Evolutionary conservation across 495 filamentous ascomycete genomes (phyloP).

Genomic region (Aspergillus haitiensis): DNA sequence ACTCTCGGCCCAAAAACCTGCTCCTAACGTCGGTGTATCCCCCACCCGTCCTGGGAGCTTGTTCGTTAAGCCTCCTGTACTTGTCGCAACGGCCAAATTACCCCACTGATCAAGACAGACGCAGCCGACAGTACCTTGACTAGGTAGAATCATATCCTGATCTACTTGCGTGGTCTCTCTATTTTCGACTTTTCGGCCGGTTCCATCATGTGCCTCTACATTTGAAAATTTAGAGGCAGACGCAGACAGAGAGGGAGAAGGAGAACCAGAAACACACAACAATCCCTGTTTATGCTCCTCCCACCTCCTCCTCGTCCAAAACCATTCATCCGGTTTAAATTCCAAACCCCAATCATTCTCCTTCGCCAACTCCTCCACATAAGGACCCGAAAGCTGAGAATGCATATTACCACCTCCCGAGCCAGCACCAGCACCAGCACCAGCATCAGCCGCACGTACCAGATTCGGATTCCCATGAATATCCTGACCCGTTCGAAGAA

Average conservation of each 20-base stretch:
- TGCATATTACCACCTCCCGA: conserved; percentile 55
- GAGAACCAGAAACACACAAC: conserved; percentile 22
- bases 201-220: background rate
- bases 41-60: conserved; percentile 83
- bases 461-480: conserved; percentile 29
- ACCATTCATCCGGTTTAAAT: conserved; percentile 68
- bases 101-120: conserved; percentile 76
- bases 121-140: conserved; percentile 83
- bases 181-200: background rate
- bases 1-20: conserved; percentile 88
- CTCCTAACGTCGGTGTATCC: conserved; percentile 82
- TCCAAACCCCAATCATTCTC: conserved; percentile 63
- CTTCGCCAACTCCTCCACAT: conserved; percentile 65
- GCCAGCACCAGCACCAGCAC: conserved; percentile 26
- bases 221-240: background rate
- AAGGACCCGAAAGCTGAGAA: conserved; percentile 62
- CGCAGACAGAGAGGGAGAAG: background rate
- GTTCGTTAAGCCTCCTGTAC: conserved; percentile 86
- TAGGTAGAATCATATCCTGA: conserved; percentile 23
- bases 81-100: conserved; percentile 75
- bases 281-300: conserved; percentile 75
- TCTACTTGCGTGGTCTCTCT: conserved; percentile 31
- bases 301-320: conserved; percentile 78
- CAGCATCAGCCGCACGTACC: background rate
- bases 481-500: conserved; percentile 54